Percentiles rank a stretch among this genome's conserved stretches.
Conservation (phyloP, 768 basidiomycete species). For the Dioszegia crocea region DNA sequence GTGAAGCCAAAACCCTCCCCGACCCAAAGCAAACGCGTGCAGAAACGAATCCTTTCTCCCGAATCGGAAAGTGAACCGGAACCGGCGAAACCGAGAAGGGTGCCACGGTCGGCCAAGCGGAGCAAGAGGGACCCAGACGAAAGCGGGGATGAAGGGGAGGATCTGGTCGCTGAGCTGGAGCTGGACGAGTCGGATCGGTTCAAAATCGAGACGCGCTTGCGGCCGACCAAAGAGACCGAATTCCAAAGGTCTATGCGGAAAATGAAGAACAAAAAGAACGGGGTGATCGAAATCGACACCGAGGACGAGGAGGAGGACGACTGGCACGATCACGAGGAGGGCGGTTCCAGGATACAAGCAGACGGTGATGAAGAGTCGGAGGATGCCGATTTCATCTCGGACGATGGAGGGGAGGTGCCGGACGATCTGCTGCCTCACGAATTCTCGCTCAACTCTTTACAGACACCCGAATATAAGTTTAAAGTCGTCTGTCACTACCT, state of each 20-base stretch:
- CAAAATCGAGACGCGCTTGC: conserved; percentile 26
- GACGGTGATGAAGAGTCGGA: neutral
- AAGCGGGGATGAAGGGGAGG: conserved; percentile 21
- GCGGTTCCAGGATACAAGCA: conserved; percentile 10
- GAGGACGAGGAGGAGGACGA: conserved; percentile 23
- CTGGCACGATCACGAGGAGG: neutral
- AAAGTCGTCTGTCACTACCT: conserved; percentile 83
- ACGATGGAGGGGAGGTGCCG: conserved; percentile 45
- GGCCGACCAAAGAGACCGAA: conserved; percentile 22
- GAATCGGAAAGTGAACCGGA: neutral
- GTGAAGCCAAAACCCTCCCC: too few species aligned
- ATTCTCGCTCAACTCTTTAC: conserved; percentile 49
- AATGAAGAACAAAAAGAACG: conserved; percentile 19
- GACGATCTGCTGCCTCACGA: conserved; percentile 49
- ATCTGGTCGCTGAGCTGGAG: conserved; percentile 34
- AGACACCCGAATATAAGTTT: conserved; percentile 67
- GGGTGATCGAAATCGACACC: conserved; percentile 7
- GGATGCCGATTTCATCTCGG: conserved; percentile 47
- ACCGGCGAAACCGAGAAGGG: neutral
- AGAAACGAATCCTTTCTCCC: neutral
- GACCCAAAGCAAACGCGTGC: too few species aligned
- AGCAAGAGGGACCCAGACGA: conserved; percentile 35
- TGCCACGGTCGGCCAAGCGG: neutral
- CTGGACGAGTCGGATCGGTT: conserved; percentile 45
- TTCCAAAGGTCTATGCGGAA: conserved; percentile 28